Percentiles rank a stretch among this genome's conserved stretches.
Evolutionary conservation across 2,329 filamentous ascomycete genomes (phyloP).

Genomic region (Fusarium subglutinans): DNA sequence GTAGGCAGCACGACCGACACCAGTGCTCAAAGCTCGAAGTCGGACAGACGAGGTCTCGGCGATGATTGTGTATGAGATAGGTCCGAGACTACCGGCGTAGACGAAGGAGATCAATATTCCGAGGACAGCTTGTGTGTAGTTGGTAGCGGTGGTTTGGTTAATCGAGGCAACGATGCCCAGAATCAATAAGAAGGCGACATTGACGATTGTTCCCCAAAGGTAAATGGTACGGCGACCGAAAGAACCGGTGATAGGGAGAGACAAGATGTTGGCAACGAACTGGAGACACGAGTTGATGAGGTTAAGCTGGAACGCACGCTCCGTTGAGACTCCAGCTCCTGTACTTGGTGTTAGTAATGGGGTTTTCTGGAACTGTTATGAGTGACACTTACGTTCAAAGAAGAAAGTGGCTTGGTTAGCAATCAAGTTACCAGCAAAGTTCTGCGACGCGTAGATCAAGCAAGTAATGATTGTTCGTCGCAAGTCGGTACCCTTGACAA

Average conservation of each 20-base stretch:
- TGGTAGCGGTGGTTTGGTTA: constrained; percentile 49
- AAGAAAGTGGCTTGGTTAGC: constrained; percentile 70
- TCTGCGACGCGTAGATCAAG: constrained; percentile 66
- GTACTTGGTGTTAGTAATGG: constrained; percentile 8
- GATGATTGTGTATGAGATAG: constrained; percentile 73
- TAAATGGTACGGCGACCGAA: constrained; percentile 72
- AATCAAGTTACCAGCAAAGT: constrained; percentile 68
- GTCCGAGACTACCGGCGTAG: constrained; percentile 69
- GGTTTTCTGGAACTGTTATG: fast-evolving
- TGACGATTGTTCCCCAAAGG: constrained; percentile 66
- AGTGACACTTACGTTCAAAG: constrained; percentile 53
- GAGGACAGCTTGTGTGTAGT: constrained; percentile 67
- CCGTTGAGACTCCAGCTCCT: constrained; percentile 67
- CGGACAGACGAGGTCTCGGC: constrained; percentile 73
- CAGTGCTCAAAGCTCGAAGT: constrained; percentile 70
- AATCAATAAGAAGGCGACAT: constrained; percentile 61
- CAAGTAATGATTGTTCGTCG: constrained; percentile 65
- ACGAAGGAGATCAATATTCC: constrained; percentile 73
- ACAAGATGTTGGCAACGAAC: constrained; percentile 69
- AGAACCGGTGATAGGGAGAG: constrained; percentile 71
- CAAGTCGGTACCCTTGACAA: constrained; percentile 63
- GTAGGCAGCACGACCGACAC: constrained; percentile 70
- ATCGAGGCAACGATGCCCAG: constrained; percentile 69
- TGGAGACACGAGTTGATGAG: constrained; percentile 72
- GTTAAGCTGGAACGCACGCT: constrained; percentile 68